Percentiles rank a stretch among this genome's conserved stretches.
phyloP scores from a whole-genome alignment of 2,329 filamentous ascomycete genomes.

The Zopfia rhizophila region DNA sequence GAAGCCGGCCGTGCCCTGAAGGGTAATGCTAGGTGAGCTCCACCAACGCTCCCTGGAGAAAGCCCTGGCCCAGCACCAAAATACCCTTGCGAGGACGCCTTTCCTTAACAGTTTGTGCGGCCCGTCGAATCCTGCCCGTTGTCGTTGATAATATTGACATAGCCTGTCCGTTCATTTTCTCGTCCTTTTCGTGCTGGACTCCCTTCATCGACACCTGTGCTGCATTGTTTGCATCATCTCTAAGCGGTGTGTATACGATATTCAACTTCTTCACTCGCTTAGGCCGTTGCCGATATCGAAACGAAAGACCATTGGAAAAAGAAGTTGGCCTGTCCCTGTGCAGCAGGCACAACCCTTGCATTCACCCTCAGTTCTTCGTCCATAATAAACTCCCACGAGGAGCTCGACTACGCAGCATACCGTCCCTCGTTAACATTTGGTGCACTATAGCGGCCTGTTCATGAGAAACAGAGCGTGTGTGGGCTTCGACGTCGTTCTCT shows the following conservation, averaged over 20 bases:
- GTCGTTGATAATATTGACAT: slow-evolving; percentile 25
- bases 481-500: slow-evolving; percentile 29
- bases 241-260: too few species aligned
- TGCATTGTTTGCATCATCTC: neutral
- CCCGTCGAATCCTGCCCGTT: slow-evolving; percentile 24
- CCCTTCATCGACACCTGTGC: neutral
- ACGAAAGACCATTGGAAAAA: slow-evolving; percentile 38
- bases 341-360: slow-evolving; percentile 46
- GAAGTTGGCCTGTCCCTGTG: slow-evolving; percentile 34
- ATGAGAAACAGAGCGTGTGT: slow-evolving; percentile 37
- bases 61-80: slow-evolving; percentile 18
- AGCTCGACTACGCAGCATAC: slow-evolving; percentile 13
- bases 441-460: slow-evolving; percentile 9
- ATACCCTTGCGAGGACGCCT: slow-evolving; percentile 9
- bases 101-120: slow-evolving; percentile 17
- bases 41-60: slow-evolving; percentile 36
- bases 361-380: slow-evolving; percentile 22
- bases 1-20: slow-evolving; percentile 4
- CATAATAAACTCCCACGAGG: slow-evolving; percentile 24
- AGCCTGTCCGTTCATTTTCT: slow-evolving; percentile 7
- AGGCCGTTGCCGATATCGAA: slow-evolving; percentile 28
- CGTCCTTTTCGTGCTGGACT: neutral
- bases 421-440: slow-evolving; percentile 25
- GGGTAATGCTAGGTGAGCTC: slow-evolving; percentile 24
- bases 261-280: slow-evolving; percentile 39